Conservation (phyloP, 2,329 filamentous ascomycete genomes). For the Aspergillus tubingensis region DNA sequence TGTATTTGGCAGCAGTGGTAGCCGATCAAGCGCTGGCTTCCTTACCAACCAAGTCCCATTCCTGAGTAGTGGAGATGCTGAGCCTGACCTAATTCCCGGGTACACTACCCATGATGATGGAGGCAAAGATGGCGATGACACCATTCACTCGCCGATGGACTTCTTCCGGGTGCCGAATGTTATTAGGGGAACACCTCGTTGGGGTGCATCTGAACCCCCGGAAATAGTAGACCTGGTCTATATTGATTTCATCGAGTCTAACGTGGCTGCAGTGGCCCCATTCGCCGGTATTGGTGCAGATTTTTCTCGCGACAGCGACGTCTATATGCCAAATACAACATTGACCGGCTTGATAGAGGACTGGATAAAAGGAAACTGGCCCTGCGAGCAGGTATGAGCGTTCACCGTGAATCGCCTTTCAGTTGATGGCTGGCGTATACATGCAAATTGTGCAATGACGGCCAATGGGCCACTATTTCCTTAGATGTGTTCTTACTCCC, state of each 20-base stretch:
- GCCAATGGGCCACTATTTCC: background rate
- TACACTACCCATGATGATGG: slow-evolving; percentile 89
- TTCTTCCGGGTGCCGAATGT: slow-evolving; percentile 83
- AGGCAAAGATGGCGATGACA: slow-evolving; percentile 85
- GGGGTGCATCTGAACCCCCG: slow-evolving; percentile 52
- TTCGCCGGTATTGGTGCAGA: slow-evolving; percentile 56
- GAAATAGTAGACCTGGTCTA: slow-evolving; percentile 85
- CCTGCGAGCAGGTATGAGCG: slow-evolving; percentile 27
- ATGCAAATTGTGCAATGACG: background rate
- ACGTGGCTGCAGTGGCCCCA: slow-evolving; percentile 73
- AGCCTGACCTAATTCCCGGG: slow-evolving; percentile 61
- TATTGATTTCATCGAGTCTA: slow-evolving; percentile 85
- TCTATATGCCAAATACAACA: slow-evolving; percentile 55
- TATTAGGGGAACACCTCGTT: slow-evolving; percentile 67
- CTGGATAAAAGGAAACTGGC: slow-evolving; percentile 62
- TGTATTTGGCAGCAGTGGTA: background rate
- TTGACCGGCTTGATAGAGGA: slow-evolving; percentile 60
- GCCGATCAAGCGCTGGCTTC: background rate
- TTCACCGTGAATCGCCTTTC: background rate
- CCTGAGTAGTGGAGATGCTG: background rate
- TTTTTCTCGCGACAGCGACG: slow-evolving; percentile 50
- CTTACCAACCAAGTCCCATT: slow-evolving; percentile 34
- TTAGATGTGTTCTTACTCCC: background rate
- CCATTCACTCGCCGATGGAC: slow-evolving; percentile 71
- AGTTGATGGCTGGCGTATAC: background rate